These are phyloP conservation scores for Candida awuae DNA, from an alignment of 805 yeast genomes.

Conservation along the genomic window DNA sequence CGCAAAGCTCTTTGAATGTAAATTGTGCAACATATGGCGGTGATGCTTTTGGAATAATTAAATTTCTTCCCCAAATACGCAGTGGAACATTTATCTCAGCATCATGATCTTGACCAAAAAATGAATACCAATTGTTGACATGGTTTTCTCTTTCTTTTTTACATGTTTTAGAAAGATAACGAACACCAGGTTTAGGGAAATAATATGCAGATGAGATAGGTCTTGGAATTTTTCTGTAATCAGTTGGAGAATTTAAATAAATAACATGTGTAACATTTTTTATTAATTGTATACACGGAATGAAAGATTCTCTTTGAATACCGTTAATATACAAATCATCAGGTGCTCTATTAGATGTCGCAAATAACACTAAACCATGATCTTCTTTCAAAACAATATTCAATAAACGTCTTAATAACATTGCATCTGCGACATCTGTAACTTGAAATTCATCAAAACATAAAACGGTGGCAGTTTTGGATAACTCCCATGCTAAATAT, in stretches of 20 bases:
- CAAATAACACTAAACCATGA: conserved; percentile 81
- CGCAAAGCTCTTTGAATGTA: conserved; percentile 80
- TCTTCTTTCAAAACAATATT: conserved; percentile 58
- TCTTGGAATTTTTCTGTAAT: conserved; percentile 81
- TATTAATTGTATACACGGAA: conserved; percentile 83
- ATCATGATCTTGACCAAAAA: conserved; percentile 58
- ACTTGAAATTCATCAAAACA: conserved; percentile 98
- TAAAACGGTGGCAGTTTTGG: conserved; percentile 64
- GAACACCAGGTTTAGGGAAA: conserved; percentile 57
- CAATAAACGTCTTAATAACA: conserved; percentile 76
- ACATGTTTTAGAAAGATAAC: conserved; percentile 44
- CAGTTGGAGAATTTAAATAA: conserved; percentile 82
- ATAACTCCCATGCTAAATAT: conserved; percentile 71
- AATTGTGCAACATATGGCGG: conserved; percentile 84
- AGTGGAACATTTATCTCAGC: conserved; percentile 31
- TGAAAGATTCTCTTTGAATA: conserved; percentile 81
- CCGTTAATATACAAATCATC: conserved; percentile 91
- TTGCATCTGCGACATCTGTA: conserved; percentile 97
- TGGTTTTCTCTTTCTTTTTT: conserved; percentile 49
- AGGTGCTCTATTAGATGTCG: conserved; percentile 93
- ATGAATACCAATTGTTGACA: conserved; percentile 67
- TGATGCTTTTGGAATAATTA: conserved; percentile 66
- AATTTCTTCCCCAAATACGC: conserved; percentile 82
- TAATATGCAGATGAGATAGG: conserved; percentile 77
- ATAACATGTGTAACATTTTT: conserved; percentile 69